These are phyloP conservation scores for Cytospora piceicola DNA, from an alignment of 2,329 filamentous ascomycete genomes.

Conservation along the genomic window DNA sequence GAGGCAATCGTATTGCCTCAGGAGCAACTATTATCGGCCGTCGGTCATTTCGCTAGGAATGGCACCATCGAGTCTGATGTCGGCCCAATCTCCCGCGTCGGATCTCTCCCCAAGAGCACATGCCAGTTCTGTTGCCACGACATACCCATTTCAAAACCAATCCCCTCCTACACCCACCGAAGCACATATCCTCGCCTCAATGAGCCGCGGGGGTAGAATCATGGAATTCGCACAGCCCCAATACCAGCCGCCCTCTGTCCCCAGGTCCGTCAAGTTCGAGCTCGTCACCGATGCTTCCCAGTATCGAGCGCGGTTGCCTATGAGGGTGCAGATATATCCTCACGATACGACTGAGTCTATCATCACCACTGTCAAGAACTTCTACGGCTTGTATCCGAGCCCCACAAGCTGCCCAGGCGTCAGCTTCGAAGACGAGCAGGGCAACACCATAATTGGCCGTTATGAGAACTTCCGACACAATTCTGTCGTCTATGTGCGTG, in stretches of 20 bases:
- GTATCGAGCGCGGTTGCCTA: conserved; percentile 75
- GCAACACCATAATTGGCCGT: conserved; percentile 88
- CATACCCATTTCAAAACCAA: conserved; percentile 24
- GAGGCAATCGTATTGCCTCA: conserved; percentile 13
- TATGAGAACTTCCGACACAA: conserved; percentile 95
- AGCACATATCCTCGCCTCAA: conserved; percentile 31
- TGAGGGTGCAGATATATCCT: conserved; percentile 88
- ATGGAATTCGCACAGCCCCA: conserved; percentile 30
- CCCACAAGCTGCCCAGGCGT: conserved; percentile 74
- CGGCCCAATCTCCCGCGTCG: conserved; percentile 31
- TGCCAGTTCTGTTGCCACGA: conserved; percentile 24
- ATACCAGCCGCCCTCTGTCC: conserved; percentile 52
- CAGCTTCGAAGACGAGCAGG: conserved; percentile 90
- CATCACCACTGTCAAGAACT: conserved; percentile 97
- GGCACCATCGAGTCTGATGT: conserved; percentile 32
- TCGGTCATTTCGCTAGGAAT: conserved; percentile 31
- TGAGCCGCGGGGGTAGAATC: conserved; percentile 25
- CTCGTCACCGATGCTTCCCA: conserved; percentile 71
- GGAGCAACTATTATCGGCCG: conserved; percentile 27
- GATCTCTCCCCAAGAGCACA: conserved; percentile 31
- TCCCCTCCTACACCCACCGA: conserved; percentile 28
- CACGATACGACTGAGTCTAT: conserved; percentile 98
- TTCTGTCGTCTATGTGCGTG: conserved; percentile 91
- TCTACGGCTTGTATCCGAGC: conserved; percentile 91
- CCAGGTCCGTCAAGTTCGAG: conserved; percentile 81